Conservation (phyloP, 2,329 filamentous ascomycete genomes). For the Phaeosphaeriaceae sp. region DNA sequence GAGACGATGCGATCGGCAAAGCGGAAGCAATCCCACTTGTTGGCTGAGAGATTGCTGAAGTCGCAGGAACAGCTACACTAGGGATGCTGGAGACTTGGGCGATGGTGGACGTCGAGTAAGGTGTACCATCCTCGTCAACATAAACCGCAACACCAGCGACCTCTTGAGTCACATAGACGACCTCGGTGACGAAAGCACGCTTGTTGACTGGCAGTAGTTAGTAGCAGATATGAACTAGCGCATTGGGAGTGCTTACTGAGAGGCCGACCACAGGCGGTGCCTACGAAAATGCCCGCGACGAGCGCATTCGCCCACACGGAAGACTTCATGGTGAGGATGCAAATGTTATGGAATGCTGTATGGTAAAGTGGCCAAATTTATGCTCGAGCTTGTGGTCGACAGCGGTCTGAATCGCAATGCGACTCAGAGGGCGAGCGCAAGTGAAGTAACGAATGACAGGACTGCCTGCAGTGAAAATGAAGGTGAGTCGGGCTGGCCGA, state of each 20-base stretch:
- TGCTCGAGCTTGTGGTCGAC: constrained; percentile 12
- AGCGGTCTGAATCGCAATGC: not conserved
- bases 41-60: constrained; percentile 2
- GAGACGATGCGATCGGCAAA: constrained; percentile 8
- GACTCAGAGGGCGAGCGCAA: not conserved
- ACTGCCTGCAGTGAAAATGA: constrained; percentile 33
- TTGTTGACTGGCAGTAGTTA: constrained; percentile 32
- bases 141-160: constrained; percentile 40
- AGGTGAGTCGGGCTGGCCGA: constrained; percentile 25
- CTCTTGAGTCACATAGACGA: constrained; percentile 39
- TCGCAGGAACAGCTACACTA: constrained; percentile 16
- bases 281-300: constrained; percentile 45
- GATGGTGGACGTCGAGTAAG: constrained; percentile 35
- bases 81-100: constrained; percentile 14
- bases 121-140: constrained; percentile 38
- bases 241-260: constrained; percentile 32
- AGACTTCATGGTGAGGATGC: constrained; percentile 54
- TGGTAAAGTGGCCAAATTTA: constrained; percentile 25
- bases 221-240: not conserved
- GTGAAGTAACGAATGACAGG: constrained; percentile 28
- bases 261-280: constrained; percentile 55
- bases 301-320: constrained; percentile 46
- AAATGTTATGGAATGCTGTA: constrained; percentile 39
- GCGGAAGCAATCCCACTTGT: constrained; percentile 12
- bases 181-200: constrained; percentile 41